Evolutionary conservation across 202 grass and related monocot genomes (phyloP).

Genomic region (Setaria viridis): DNA sequence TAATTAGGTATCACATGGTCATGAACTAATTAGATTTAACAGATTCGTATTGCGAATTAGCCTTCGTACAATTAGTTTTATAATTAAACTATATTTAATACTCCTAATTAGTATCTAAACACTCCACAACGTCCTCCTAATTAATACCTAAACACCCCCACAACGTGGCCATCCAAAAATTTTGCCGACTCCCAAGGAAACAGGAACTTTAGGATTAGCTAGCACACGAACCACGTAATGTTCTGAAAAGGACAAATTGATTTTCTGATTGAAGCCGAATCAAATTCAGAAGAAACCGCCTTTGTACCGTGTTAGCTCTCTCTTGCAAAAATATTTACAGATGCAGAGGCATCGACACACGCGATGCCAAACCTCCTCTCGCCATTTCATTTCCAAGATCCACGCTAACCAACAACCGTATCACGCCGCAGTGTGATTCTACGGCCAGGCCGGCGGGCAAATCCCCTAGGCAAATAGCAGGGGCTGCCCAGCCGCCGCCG

Average conservation of each 20-base stretch:
- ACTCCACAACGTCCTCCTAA: no score
- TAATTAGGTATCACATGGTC: no score
- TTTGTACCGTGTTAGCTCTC: not conserved
- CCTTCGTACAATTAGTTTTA: no score
- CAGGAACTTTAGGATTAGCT: not conserved
- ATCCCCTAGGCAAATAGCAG: slow-evolving; percentile 66
- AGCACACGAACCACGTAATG: not conserved
- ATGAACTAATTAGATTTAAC: no score
- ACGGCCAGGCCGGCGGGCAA: not conserved
- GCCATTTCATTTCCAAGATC: slow-evolving; percentile 32
- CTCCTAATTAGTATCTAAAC: no score
- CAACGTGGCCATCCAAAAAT: not conserved
- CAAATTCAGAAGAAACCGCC: no score
- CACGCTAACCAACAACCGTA: not conserved
- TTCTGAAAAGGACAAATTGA: no score
- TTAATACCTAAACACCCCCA: no score
- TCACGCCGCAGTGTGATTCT: not conserved
- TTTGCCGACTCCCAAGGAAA: not conserved
- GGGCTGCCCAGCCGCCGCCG: slow-evolving; percentile 43
- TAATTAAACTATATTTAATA: no score
- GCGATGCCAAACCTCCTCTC: not conserved
- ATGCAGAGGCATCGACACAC: not conserved
- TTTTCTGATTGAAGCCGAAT: no score
- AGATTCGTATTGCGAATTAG: no score
- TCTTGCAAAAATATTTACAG: slow-evolving; percentile 42